phyloP scores from a whole-genome alignment of 2,329 filamentous ascomycete species.

The Alternaria solani region DNA sequence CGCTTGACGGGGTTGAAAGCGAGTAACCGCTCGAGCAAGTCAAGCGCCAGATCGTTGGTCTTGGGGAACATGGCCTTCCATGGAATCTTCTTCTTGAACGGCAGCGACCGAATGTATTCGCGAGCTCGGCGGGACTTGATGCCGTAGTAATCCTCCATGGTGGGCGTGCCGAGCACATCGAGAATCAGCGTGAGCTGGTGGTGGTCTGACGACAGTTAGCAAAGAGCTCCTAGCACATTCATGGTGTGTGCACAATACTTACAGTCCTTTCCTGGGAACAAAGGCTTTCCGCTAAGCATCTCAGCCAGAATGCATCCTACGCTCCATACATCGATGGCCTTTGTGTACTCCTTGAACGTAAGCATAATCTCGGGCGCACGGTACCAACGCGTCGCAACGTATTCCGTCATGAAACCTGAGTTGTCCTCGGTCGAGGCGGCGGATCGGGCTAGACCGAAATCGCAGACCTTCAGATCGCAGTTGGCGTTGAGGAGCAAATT shows the following conservation, averaged over 20 bases:
- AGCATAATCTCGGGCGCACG: slow-evolving; percentile 99
- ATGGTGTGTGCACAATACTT: slow-evolving; percentile 49
- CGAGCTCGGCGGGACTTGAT: slow-evolving; percentile 98
- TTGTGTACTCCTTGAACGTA: slow-evolving; percentile 99
- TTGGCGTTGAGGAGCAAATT: slow-evolving; percentile 98
- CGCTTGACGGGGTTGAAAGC: slow-evolving; percentile 99
- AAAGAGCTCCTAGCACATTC: slow-evolving; percentile 10
- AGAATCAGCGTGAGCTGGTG: slow-evolving; percentile 97
- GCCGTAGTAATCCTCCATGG: slow-evolving; percentile 99
- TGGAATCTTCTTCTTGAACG: slow-evolving; percentile 99
- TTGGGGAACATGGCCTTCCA: slow-evolving; percentile 98
- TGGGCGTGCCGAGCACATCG: slow-evolving; percentile 95
- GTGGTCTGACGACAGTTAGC: slow-evolving; percentile 70
- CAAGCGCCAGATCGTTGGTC: slow-evolving; percentile 95
- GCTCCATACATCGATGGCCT: slow-evolving; percentile 99
- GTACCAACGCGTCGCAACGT: slow-evolving; percentile 98
- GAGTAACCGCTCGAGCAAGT: slow-evolving; percentile 92
- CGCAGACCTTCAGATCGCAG: slow-evolving; percentile 98
- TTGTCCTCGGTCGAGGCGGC: slow-evolving; percentile 98
- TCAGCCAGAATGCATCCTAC: slow-evolving; percentile 97
- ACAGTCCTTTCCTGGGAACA: slow-evolving; percentile 99
- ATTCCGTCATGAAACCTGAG: slow-evolving; percentile 99
- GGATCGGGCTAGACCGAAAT: slow-evolving; percentile 94
- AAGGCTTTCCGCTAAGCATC: slow-evolving; percentile 97
- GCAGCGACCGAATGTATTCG: slow-evolving; percentile 96